A percentile compares a stretch with the other conserved stretches of the same genome.
phyloP scores from a whole-genome alignment of 805 yeast genomes.

The Clavispora phyllophila region DNA sequence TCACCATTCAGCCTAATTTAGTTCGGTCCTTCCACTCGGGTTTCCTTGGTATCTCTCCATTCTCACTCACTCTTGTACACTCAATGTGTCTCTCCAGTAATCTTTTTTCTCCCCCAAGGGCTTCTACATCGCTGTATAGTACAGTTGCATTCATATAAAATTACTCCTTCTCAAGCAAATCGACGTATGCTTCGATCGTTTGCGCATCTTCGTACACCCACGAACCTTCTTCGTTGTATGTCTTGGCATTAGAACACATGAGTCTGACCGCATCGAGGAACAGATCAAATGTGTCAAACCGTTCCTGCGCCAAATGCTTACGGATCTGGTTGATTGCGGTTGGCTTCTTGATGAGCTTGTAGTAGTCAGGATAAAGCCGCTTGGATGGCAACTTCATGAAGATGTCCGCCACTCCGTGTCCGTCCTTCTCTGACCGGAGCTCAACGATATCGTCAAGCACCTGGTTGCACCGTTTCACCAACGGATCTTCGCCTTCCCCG shows the following conservation, averaged over 20 bases:
- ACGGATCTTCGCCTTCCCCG: slow-evolving; percentile 17
- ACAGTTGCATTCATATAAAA: neutral
- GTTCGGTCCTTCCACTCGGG: no score
- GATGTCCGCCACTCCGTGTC: slow-evolving; percentile 30
- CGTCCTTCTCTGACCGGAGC: slow-evolving; percentile 39
- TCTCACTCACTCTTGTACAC: no score
- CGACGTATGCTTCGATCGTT: slow-evolving; percentile 30
- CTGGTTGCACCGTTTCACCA: slow-evolving; percentile 20
- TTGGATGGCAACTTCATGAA: slow-evolving; percentile 71
- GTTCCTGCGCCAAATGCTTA: slow-evolving; percentile 41
- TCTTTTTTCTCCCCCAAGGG: neutral
- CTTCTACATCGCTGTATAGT: neutral
- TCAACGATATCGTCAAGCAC: slow-evolving; percentile 41
- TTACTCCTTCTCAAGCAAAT: slow-evolving; percentile 1
- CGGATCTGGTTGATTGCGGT: slow-evolving; percentile 52
- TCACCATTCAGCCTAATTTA: no score
- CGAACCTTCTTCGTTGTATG: slow-evolving; percentile 30
- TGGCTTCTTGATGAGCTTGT: slow-evolving; percentile 55
- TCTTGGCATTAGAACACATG: slow-evolving; percentile 65
- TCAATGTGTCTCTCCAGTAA: no score
- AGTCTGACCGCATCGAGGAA: slow-evolving; percentile 58
- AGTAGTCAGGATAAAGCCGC: slow-evolving; percentile 81
- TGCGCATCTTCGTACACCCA: slow-evolving; percentile 33
- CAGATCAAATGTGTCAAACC: slow-evolving; percentile 36
- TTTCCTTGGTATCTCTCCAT: no score